Percentiles rank a stretch among this genome's conserved stretches.
Evolutionary conservation across 2,329 filamentous ascomycete species (phyloP).

Genomic region (Acephala macrosclerotiorum): DNA sequence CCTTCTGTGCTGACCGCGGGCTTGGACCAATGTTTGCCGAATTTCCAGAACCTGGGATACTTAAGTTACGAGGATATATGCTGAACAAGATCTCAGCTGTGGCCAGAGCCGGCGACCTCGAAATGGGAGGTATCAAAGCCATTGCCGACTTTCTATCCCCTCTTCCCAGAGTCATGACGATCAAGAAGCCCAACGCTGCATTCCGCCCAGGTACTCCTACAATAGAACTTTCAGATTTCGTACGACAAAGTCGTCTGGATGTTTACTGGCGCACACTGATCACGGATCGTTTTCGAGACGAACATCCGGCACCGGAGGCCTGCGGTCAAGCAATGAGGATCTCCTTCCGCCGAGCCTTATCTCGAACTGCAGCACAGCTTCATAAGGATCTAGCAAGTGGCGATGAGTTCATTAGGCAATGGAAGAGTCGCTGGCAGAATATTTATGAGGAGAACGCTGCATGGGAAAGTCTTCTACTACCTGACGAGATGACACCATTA

Average conservation of each 20-base stretch:
- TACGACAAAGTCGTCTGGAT: neutral
- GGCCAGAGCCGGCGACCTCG: neutral
- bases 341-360: neutral
- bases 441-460: constrained; percentile 1
- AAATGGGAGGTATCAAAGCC: neutral
- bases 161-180: neutral
- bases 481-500: constrained; percentile 3
- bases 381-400: neutral
- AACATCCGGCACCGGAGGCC: neutral
- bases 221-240: neutral
- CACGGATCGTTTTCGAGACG: neutral
- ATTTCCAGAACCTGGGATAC: constrained; percentile 1
- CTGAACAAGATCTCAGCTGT: constrained; percentile 3
- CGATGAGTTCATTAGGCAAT: neutral
- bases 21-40: neutral
- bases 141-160: neutral
- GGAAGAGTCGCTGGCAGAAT: neutral
- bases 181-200: constrained; percentile 1
- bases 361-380: neutral
- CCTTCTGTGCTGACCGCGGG: neutral
- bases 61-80: neutral
- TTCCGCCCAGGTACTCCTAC: neutral
- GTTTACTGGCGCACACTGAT: neutral
- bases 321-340: constrained; percentile 4
- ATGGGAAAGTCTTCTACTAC: constrained; percentile 3